Evolutionary conservation across 331 rosid species (phyloP), one percentile per base, ranked within the genome.

Genomic region (Pyracantha coccinea): DNA sequence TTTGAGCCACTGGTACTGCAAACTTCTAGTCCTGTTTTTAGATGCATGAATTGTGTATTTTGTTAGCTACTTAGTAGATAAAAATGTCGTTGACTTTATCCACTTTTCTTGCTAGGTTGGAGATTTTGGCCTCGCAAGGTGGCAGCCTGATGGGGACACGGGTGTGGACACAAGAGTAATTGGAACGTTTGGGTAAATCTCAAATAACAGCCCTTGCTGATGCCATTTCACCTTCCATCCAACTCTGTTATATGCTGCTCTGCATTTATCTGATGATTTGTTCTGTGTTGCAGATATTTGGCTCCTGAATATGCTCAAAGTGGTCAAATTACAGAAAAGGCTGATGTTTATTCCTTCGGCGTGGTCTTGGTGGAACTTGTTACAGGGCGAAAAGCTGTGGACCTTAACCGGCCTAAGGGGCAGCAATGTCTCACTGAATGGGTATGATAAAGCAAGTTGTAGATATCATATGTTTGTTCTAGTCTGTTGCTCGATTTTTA

Each of bases 231-330:
- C 74, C 66, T 64, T 50, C 29, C 45, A 35, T 33, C 9, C 17
- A 23, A 28, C 9, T 53, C 6, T 58, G 68, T 58, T 58, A 23
- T 58, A 57, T 14, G 47, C 31, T n/a, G 57, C 53, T 8, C 6
- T 53, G 57, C 28, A 31, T 73, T 69, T 61, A 63, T 85, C 72
- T 59, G 32, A 77, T 78, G 35, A n/a, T n/a, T n/a, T 79, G 23
- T 69, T 58, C 21, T 54, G 32, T 65, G 72, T 12, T 84, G 78
- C 59, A 92, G 97, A 82, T 92, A 92, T 82, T 84, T 92, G 86
- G 96, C 97, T 74, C 97, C 97, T 47, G 97, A 89, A 69, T 92
- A 92, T 76, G 89, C 96, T 62, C 97, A 92, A 81, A 92, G 97
- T 52, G 97, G 97, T 64, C 97, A 92, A 82, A 89, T 92, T 77